These are phyloP conservation scores for Podaxis sp. DNA, from an alignment of 768 basidiomycete species.

Conservation along the genomic window DNA sequence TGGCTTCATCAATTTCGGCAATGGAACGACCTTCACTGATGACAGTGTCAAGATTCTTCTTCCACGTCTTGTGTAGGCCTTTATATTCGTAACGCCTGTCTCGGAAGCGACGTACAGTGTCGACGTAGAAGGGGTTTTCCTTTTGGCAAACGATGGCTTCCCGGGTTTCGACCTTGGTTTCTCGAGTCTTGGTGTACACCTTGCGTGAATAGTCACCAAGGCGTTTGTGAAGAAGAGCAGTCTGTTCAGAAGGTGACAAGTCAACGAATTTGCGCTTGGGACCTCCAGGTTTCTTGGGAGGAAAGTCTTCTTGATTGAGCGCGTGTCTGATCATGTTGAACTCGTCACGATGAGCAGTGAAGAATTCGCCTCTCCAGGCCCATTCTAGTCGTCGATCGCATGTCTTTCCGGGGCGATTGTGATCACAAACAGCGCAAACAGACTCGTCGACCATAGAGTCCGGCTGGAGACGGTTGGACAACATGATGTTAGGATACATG, in stretches of 20 bases:
- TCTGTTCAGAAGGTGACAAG: constrained; percentile 81
- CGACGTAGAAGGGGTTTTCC: constrained; percentile 99
- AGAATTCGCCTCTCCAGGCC: constrained; percentile 99
- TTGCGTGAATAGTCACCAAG: constrained; percentile 98
- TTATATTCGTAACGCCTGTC: constrained; percentile 99
- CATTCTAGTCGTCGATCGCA: constrained; percentile 94
- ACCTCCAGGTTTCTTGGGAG: constrained; percentile 70
- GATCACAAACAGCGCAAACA: constrained; percentile 97
- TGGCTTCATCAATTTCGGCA: constrained; percentile 92
- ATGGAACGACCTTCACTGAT: constrained; percentile 67
- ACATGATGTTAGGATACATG: constrained; percentile 99
- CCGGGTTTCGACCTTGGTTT: constrained; percentile 91
- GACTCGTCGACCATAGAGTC: constrained; percentile 98
- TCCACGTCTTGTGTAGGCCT: constrained; percentile 97
- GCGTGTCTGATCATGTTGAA: constrained; percentile 99
- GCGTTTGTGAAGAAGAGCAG: constrained; percentile 90
- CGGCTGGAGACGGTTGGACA: constrained; percentile 97
- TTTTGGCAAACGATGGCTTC: constrained; percentile 96
- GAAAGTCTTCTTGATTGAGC: constrained; percentile 91
- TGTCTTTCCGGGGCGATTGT: constrained; percentile 91
- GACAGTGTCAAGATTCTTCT: constrained; percentile 89
- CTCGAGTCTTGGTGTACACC: constrained; percentile 98
- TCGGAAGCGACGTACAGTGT: constrained; percentile 95
- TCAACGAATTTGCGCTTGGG: constrained; percentile 83
- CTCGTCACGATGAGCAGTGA: constrained; percentile 96